Evolutionary conservation across 768 basidiomycete species (phyloP), one percentile per base, ranked within the genome.

Genomic region (Filobasidium floriforme): DNA sequence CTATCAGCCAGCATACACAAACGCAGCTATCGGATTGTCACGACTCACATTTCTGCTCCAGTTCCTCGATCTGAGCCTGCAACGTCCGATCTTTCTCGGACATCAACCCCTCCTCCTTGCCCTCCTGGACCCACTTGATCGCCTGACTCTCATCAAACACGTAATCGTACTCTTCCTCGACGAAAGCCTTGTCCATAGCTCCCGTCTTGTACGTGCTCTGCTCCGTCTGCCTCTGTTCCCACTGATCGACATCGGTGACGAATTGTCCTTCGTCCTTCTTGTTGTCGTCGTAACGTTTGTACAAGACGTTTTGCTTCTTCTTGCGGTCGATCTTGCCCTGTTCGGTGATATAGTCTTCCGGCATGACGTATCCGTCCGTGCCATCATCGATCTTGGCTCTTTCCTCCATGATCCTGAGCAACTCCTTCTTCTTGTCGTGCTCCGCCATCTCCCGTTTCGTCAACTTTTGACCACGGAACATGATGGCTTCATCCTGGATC

Each of bases 141-240:
- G 91, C 92, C 80, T 96, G 94, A 73, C 86, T 89, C 78, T 98
- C 96, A 77, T 99, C 96, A 73, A 99, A 97, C 55, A 99, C 94
- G 76, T 92, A 99, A 66, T 98, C 94, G 73, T 94, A 98, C 51
- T 88, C 86, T 41, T 92, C 91, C 37, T 87, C 85, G 24, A 74
- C 70, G 22, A 89, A 67, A 68, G 89, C 87, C 78, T 90, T 91
- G 79, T 99, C 96, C 86, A 93, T 77, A 1, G 96, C 92, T 32
- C 96, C 92, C 2, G 87, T 88, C 76, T 85, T 88, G 81, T 97
- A 90, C 15, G 89, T 88, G 72, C 90, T 91, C 73, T 91, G 87
- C 63, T 84, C 83, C 28, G 92, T 89, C 80, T 99, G 96, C 79
- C 85, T 84, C 55, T 87, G 88, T 79, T 99, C 96, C 92, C 92